A percentile compares a stretch with the other conserved stretches of the same genome.
These are phyloP conservation scores for Sporothrix brunneoviolacea DNA, from an alignment of 2,329 filamentous ascomycete species.

Conservation along the genomic window DNA sequence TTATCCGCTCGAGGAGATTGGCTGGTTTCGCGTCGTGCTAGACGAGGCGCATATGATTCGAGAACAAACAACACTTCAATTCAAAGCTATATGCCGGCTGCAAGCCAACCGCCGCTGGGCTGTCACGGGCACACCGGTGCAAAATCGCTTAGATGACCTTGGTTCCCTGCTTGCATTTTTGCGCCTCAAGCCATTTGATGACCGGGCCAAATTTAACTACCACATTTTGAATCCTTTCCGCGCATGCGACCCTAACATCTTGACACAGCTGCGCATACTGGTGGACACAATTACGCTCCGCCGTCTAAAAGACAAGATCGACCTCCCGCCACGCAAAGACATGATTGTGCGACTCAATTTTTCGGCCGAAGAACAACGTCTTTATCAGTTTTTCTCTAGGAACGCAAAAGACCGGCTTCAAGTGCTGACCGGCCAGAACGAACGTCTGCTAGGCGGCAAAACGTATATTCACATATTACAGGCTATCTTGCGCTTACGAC, in stretches of 20 bases:
- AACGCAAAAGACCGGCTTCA: slow-evolving; percentile 75
- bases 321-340: slow-evolving; percentile 70
- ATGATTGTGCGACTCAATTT: slow-evolving; percentile 69
- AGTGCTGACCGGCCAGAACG: slow-evolving; percentile 59
- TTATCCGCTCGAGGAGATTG: slow-evolving; percentile 67
- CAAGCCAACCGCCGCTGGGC: slow-evolving; percentile 84
- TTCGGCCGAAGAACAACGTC: slow-evolving; percentile 60
- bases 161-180: slow-evolving; percentile 82
- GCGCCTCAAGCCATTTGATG: slow-evolving; percentile 76
- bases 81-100: slow-evolving; percentile 75
- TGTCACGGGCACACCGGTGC: slow-evolving; percentile 92
- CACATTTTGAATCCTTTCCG: slow-evolving; percentile 85
- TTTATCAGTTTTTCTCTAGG: slow-evolving; percentile 80
- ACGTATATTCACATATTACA: slow-evolving; percentile 93
- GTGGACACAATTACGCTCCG: slow-evolving; percentile 93
- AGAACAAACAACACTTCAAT: slow-evolving; percentile 72
- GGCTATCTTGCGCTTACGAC: slow-evolving; percentile 78
- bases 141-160: slow-evolving; percentile 87
- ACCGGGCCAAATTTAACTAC: slow-evolving; percentile 65
- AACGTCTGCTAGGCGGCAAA: slow-evolving; percentile 67
- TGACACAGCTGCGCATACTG: slow-evolving; percentile 78
- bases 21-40: slow-evolving; percentile 89
- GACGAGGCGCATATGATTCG: slow-evolving; percentile 95
- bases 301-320: slow-evolving; percentile 83
- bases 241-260: slow-evolving; percentile 71